Percentiles rank a stretch among this genome's conserved stretches.
Evolutionary conservation across 352 stramenopile species (phyloP).

Genomic region (Globisporangium spiculum): DNA sequence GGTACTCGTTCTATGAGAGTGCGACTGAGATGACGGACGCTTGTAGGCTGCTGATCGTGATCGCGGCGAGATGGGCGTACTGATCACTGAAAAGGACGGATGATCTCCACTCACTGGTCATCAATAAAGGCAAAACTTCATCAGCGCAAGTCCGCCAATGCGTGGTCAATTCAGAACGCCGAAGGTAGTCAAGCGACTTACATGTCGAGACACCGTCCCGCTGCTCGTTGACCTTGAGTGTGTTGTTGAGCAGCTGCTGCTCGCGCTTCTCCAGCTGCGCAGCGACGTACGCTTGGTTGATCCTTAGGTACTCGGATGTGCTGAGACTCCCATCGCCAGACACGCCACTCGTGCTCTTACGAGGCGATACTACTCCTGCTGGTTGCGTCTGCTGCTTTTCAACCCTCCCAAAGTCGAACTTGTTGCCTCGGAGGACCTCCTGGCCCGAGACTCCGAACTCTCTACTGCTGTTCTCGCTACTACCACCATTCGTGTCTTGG

Average conservation of each 20-base stretch:
- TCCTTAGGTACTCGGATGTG: slow-evolving; percentile 4
- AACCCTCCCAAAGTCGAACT: slow-evolving; percentile 6
- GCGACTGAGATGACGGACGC: background rate
- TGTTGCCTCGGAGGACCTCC: slow-evolving; percentile 8
- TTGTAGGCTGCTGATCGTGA: slow-evolving; percentile 18
- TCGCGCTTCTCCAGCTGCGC: slow-evolving; percentile 15
- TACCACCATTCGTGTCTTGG: background rate
- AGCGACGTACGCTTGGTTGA: slow-evolving; percentile 5
- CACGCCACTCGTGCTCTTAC: background rate
- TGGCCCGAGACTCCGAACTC: background rate
- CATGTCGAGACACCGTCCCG: slow-evolving; percentile 1
- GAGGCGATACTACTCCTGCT: background rate
- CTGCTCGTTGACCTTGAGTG: slow-evolving; percentile 18
- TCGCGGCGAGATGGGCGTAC: slow-evolving; percentile 11
- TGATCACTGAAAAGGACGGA: background rate
- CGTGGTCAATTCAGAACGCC: too few relatives aligned
- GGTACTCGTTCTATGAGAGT: background rate
- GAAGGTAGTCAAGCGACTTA: background rate
- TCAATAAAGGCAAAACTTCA: too few relatives aligned
- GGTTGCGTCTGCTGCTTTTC: background rate
- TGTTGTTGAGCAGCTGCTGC: slow-evolving; percentile 14
- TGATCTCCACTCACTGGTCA: background rate
- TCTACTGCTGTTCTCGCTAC: background rate
- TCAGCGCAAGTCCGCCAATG: too few relatives aligned
- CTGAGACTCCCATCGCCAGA: background rate